Evolutionary conservation across 257 asterid species (phyloP), one percentile per base, ranked within the genome.

Genomic region (Solanum lycopersicoides): DNA sequence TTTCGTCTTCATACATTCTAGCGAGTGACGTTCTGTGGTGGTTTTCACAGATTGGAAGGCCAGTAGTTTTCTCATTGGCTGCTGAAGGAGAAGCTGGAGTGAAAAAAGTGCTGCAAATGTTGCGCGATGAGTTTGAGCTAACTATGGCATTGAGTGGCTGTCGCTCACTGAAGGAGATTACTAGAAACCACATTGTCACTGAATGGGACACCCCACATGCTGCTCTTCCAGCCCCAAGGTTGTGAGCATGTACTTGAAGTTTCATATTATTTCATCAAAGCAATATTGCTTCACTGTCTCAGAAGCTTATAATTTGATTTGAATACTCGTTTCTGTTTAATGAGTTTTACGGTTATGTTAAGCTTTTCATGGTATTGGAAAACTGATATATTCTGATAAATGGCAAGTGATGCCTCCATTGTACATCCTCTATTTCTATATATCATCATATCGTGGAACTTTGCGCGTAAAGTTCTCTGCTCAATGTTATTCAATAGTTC

Each of bases 71-170:
- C 94, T 90, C 98, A 1, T 88, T 96, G 94, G 99, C 99, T 28
- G 93, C 96, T 20, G 99, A 94, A 7, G 99, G 99, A 84, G 99
- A 96, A 89, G 96, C 97, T 12, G 98, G 99, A 1, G 91, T 96
- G 18, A 92, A 92, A 34, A 96, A 96, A 76, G 96, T 92, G n/a
- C 97, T 96, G 69, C 96, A 96, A 87, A 96, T 96, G 99, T 66
- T 96, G 92, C 93, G 96, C 6, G 96, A 94, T 1, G 98, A 96
- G 91, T 96, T 96, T 89, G 99, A 96, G 91, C 93, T 96, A 83
- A 95, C 98, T 5, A 96, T 96, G 99, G 98, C 99, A 18, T 89
- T 96, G 94, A 94, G 97, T 74, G 99, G 99, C 0, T 95, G 99
- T 76, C 92, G 95, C 85, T 90, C 95, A 13, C 91, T 96, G 2